phyloP scores from a whole-genome alignment of 352 stramenopile genomes.

The Globisporangium yorkense region DNA sequence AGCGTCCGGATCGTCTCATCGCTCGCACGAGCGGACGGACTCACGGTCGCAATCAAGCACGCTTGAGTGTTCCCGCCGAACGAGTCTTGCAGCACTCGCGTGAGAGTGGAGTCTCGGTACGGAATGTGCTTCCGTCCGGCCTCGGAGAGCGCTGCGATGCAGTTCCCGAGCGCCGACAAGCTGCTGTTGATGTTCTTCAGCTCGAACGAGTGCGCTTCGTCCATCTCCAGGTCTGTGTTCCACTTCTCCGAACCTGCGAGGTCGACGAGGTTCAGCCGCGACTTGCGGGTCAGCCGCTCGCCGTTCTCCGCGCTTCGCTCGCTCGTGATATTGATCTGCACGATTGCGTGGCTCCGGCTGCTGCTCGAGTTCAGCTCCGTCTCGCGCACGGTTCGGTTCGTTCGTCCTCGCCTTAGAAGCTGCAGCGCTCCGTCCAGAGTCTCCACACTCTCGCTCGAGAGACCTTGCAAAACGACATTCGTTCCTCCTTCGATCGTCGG shows the following conservation, averaged over 20 bases:
- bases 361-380: conserved; percentile 86
- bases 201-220: conserved; percentile 65
- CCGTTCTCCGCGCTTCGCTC: conserved; percentile 24
- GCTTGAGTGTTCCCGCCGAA: conserved; percentile 71
- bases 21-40: conserved; percentile 24
- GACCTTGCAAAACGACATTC: conserved; percentile 49
- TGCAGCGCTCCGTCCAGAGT: conserved; percentile 44
- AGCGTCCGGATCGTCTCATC: conserved; percentile 78
- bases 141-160: conserved; percentile 83
- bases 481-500: conserved; percentile 42
- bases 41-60: conserved; percentile 69
- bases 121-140: conserved; percentile 85
- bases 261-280: conserved; percentile 73
- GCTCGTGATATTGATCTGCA: conserved; percentile 79
- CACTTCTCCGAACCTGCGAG: conserved; percentile 79
- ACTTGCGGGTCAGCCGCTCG: conserved; percentile 34
- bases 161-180: conserved; percentile 88
- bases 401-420: conserved; percentile 39
- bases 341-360: conserved; percentile 89
- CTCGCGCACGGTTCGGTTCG: conserved; percentile 65
- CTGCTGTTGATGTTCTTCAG: conserved; percentile 91
- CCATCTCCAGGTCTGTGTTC: conserved; percentile 74
- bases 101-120: conserved; percentile 87
- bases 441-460: conserved; percentile 42
- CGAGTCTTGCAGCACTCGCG: conserved; percentile 81